Percentiles rank a stretch among this genome's conserved stretches.
phyloP scores from a whole-genome alignment of 768 basidiomycete species.

The Tylopilus plumbeoviolaceoides region DNA sequence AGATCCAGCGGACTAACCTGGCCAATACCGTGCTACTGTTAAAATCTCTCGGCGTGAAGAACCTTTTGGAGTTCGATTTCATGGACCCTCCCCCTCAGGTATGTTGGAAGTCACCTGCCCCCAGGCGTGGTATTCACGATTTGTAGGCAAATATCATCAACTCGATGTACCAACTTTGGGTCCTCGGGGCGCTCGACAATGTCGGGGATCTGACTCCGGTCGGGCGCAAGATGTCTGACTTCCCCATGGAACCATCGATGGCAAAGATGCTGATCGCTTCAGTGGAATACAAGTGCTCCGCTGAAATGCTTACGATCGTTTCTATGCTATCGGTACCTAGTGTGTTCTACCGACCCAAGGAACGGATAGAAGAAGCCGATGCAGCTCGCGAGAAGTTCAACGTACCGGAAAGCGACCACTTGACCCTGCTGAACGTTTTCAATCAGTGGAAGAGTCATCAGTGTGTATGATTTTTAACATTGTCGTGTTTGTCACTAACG shows the following conservation, averaged over 20 bases:
- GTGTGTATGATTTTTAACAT: conserved; percentile 40
- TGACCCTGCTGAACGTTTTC: conserved; percentile 94
- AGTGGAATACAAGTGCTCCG: conserved; percentile 89
- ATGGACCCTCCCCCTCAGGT: conserved; percentile 99
- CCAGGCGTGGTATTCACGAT: neutral
- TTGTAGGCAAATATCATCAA: conserved; percentile 90
- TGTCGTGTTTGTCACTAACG: conserved; percentile 1
- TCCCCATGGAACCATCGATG: conserved; percentile 99
- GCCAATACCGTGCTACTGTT: conserved; percentile 94
- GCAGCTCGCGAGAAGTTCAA: conserved; percentile 98
- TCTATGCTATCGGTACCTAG: conserved; percentile 98
- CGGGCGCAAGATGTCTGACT: conserved; percentile 97
- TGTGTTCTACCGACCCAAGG: conserved; percentile 96
- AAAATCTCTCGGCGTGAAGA: conserved; percentile 96
- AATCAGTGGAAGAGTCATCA: conserved; percentile 97
- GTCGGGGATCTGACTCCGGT: conserved; percentile 91
- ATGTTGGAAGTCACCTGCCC: conserved; percentile 6
- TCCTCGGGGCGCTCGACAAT: conserved; percentile 95
- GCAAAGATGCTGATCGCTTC: conserved; percentile 94
- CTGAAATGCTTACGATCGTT: conserved; percentile 97
- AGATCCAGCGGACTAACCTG: conserved; percentile 96
- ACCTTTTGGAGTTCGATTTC: conserved; percentile 96
- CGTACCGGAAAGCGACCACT: conserved; percentile 95
- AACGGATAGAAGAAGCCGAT: conserved; percentile 96
- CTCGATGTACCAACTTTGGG: conserved; percentile 99